Evolutionary conservation across 306 rosid genomes (phyloP), one percentile per base, ranked within the genome.

Genomic region (Rosa persica): DNA sequence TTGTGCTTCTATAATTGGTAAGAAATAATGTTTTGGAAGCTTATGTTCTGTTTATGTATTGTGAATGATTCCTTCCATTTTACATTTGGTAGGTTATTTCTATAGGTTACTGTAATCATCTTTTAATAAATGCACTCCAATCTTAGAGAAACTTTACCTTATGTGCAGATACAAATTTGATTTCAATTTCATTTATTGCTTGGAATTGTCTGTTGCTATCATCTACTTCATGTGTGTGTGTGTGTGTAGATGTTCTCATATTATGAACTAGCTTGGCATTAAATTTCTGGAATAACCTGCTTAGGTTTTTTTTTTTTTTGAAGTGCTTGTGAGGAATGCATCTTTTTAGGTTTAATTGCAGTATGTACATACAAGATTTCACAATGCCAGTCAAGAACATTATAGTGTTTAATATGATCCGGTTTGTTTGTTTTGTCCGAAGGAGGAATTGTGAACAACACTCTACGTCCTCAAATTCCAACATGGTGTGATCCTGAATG

Each of bases 401-500:
- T 34, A 15, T 4, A 60, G 22, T 42, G 52, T 43, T 39, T 2
- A 20, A 30, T 69, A 64, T 22, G 76, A 44, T 55, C 74, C 17
- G 46, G 66, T 76, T 73, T 13, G 70, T 82, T 62, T 70, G 19
- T 81, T 76, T 70, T 74, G 34, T 72, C 22, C 30, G 49, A 86
- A 93, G 99, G 99, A 76, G 98, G 99, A 78, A 96, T 96, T 38
- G 99, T 96, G 77, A 91, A 96, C 90, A 91, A 88, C 82, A 70
- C 83, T 4, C 87, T 96, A 66, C 97, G 98, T 57, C 99, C 99
- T 7, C 92, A 93, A 85, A 88, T 83, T 85, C 99, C 98, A 46
- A 76, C 96, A 5, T 93, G 99, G 99, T 96, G 98, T 66, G 99
- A 96, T 86, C 99, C 99, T 36, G 99, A 93, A 86, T 96, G 99